phyloP scores from a whole-genome alignment of 768 basidiomycete genomes.

The Cystobasidiopsis lactophilus region DNA sequence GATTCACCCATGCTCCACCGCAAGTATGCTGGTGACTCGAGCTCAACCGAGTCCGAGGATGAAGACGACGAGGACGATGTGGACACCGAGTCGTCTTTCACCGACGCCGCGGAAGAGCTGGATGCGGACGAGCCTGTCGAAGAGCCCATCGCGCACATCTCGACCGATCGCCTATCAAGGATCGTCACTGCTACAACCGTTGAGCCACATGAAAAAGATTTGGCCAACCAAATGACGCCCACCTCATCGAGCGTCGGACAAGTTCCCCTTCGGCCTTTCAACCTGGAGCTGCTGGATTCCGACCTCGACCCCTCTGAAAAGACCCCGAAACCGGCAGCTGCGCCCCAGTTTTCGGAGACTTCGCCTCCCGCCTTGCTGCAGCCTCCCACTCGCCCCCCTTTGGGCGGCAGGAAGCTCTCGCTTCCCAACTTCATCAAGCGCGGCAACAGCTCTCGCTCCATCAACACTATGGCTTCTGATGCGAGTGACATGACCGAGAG shows the following conservation, averaged over 20 bases:
- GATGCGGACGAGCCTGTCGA: not conserved
- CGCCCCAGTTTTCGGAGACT: not conserved
- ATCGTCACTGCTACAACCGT: not conserved
- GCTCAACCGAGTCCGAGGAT: not conserved
- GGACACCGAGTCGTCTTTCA: not conserved
- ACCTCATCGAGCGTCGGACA: not conserved
- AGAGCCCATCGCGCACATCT: not conserved
- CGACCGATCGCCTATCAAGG: not conserved
- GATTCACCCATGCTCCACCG: not conserved
- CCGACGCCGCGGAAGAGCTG: not conserved
- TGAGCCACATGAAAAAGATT: not conserved
- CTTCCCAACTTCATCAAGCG: constrained; percentile 9
- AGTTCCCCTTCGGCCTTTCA: not conserved
- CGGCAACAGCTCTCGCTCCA: not conserved
- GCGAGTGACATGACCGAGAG: not conserved
- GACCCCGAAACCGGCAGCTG: not conserved
- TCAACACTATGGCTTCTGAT: not conserved
- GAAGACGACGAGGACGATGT: not conserved
- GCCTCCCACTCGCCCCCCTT: not conserved
- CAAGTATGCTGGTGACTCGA: not conserved
- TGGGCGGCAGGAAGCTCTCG: too few relatives aligned
- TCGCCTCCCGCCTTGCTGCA: not conserved
- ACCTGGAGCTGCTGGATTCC: too few relatives aligned
- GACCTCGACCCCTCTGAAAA: not conserved
- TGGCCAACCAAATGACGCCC: not conserved